Base-by-base conservation (phyloP, 2,329 filamentous ascomycete genomes). In the Scortechinia acanthostroma region DNA sequence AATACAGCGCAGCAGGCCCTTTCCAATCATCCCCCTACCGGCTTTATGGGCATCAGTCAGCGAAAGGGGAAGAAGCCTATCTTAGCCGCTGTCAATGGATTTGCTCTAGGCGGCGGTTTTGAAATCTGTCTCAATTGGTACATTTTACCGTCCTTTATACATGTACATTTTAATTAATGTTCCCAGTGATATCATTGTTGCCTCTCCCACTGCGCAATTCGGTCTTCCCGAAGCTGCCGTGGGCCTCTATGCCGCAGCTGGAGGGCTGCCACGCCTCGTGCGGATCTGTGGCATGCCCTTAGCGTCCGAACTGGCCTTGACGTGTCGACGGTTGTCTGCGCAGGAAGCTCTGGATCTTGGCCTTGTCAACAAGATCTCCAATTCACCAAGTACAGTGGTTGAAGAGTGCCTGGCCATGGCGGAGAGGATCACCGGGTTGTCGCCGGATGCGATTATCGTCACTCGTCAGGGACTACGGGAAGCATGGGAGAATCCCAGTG, bases 11-110 rank as follows among this genome's bases (percentile, higher is more conserved):
- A 40, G 17, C 6, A 13, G 6, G 10, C 6, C 14, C 10, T 51
- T 28, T 50, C 46, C 16, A 51, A 54, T 45, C 66, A 67, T 49
- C 71, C 73, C 1, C 46, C 62, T 2, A 60, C 61, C 1, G 78
- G 77, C 0, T 77, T 80, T 53, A 70, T 64, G 28, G 79, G 76
- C 0, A 55, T 84, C 14, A 76, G 72, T 33, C 63, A 73, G 33
- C 64, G 80, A 13, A 58, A 59, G 13, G 79, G 80, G 1, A 80
- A 77, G 63, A 80, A 80, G 58, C 76, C 76, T 1, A 66, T 80
- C 42, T 75, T 80, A 54, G 75, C 74, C 5, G 76, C 76, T 2
- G 73, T 79, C 2, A 80, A 80, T 57, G 76, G 76, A 0, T 68
- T 72, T 48, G 73, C 74, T 1, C 60, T 77, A 42, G 76, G 76